These are phyloP conservation scores for Tephrocybe sp. DNA, from an alignment of 768 basidiomycete genomes.

Conservation along the genomic window DNA sequence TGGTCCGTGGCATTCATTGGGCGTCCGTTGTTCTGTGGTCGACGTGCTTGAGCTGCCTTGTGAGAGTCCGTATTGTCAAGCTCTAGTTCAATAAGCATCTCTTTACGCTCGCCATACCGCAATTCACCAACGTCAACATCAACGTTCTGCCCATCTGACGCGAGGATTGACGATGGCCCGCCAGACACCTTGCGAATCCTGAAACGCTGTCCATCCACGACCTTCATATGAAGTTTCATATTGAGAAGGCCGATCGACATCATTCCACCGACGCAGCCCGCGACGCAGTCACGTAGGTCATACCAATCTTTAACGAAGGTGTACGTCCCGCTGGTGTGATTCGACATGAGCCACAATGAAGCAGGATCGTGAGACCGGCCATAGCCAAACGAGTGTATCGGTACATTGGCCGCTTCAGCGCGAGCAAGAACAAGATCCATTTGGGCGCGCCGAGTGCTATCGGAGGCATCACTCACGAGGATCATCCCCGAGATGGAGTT, in stretches of 20 bases:
- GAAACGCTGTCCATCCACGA: slow-evolving; percentile 88
- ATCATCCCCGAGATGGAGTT: slow-evolving; percentile 91
- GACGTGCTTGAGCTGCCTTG: slow-evolving; percentile 28
- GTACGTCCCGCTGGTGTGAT: slow-evolving; percentile 95
- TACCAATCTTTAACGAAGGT: slow-evolving; percentile 99
- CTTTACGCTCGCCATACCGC: slow-evolving; percentile 93
- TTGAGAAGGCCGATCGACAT: slow-evolving; percentile 90
- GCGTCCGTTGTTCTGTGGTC: slow-evolving; percentile 23
- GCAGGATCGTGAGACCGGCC: slow-evolving; percentile 97
- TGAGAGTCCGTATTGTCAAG: slow-evolving; percentile 73
- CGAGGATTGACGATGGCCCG: slow-evolving; percentile 80
- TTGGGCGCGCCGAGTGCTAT: slow-evolving; percentile 89
- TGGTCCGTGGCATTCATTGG: slow-evolving; percentile 81
- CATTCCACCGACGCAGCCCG: slow-evolving; percentile 94
- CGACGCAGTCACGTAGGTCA: slow-evolving; percentile 87
- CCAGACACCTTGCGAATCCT: slow-evolving; percentile 93
- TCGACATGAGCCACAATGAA: slow-evolving; percentile 98
- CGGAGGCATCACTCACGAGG: slow-evolving; percentile 88
- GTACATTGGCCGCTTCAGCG: slow-evolving; percentile 93
- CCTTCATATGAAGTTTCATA: slow-evolving; percentile 94
- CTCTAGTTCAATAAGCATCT: slow-evolving; percentile 96
- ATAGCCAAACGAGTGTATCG: slow-evolving; percentile 96
- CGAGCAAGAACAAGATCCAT: slow-evolving; percentile 98
- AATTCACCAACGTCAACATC: slow-evolving; percentile 95
- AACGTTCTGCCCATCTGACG: slow-evolving; percentile 90